Conservation (phyloP, 805 yeast genomes). For the Hemisphaericaspora nanyangensis region DNA sequence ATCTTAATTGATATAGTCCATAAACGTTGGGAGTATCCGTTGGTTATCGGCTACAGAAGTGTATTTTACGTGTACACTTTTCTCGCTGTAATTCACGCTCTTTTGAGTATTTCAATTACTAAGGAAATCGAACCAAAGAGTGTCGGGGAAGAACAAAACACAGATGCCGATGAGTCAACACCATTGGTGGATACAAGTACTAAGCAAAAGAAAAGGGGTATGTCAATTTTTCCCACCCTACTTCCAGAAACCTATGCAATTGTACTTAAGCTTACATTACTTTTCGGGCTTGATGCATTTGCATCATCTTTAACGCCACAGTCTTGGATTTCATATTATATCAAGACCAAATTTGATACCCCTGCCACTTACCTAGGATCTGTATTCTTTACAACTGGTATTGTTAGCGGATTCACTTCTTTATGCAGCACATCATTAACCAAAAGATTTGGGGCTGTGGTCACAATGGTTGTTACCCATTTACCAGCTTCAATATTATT, state of each 20-base stretch:
- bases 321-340: constrained; percentile 45
- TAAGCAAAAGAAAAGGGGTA: not conserved
- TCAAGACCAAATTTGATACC: constrained; percentile 32
- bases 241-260: constrained; percentile 14
- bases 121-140: constrained; percentile 13
- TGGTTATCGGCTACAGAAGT: constrained; percentile 23
- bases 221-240: constrained; percentile 18
- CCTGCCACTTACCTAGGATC: constrained; percentile 34
- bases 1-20: constrained; percentile 14
- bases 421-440: constrained; percentile 41
- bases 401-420: constrained; percentile 36
- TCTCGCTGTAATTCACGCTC: constrained; percentile 15
- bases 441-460: constrained; percentile 41
- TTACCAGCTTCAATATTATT: constrained; percentile 40
- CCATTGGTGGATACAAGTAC: constrained; percentile 9
- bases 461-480: constrained; percentile 44
- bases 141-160: not conserved
- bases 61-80: constrained; percentile 25
- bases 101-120: constrained; percentile 16
- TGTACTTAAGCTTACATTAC: constrained; percentile 30
- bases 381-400: constrained; percentile 36
- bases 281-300: constrained; percentile 41
- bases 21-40: constrained; percentile 13
- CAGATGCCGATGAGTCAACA: constrained; percentile 12
- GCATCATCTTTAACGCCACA: constrained; percentile 42